phyloP scores from a whole-genome alignment of 2,329 filamentous ascomycete genomes.

The Apiospora rasikravindrae region DNA sequence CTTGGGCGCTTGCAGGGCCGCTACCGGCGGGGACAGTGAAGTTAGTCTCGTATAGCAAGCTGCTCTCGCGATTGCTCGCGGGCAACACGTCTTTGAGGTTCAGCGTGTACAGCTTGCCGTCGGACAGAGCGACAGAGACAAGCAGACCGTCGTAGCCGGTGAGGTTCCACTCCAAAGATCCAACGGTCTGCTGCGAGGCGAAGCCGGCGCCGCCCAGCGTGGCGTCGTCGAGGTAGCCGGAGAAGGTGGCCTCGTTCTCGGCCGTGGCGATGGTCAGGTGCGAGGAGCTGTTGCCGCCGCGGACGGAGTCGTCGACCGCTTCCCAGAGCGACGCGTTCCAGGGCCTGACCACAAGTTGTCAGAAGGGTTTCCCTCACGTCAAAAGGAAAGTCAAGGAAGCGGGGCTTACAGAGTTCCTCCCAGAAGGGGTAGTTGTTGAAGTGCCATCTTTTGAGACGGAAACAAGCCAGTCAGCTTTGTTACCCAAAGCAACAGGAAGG shows the following conservation, averaged over 20 bases:
- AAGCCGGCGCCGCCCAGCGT: constrained; percentile 5
- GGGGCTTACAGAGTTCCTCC: neutral
- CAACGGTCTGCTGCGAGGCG: constrained; percentile 9
- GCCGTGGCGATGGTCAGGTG: neutral
- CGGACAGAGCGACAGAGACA: neutral
- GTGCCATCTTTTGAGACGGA: neutral
- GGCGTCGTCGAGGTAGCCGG: neutral
- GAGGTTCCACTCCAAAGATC: constrained; percentile 6
- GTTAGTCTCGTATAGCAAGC: constrained; percentile 18
- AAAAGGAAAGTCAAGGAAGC: neutral
- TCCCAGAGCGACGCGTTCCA: constrained; percentile 1
- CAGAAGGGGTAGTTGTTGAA: neutral
- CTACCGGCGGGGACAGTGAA: neutral
- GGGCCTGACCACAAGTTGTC: neutral
- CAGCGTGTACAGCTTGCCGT: constrained; percentile 9
- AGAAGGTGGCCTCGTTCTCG: neutral
- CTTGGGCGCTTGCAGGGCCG: neutral
- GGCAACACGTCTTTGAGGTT: neutral
- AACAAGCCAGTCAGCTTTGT: neutral
- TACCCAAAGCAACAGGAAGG: neutral
- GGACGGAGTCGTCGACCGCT: neutral
- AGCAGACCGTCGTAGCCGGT: neutral
- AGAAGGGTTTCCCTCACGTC: neutral
- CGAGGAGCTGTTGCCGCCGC: constrained; percentile 12
- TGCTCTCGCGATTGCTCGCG: neutral